Conservation (phyloP, 768 basidiomycete species). For the Lentinus brumalis region DNA sequence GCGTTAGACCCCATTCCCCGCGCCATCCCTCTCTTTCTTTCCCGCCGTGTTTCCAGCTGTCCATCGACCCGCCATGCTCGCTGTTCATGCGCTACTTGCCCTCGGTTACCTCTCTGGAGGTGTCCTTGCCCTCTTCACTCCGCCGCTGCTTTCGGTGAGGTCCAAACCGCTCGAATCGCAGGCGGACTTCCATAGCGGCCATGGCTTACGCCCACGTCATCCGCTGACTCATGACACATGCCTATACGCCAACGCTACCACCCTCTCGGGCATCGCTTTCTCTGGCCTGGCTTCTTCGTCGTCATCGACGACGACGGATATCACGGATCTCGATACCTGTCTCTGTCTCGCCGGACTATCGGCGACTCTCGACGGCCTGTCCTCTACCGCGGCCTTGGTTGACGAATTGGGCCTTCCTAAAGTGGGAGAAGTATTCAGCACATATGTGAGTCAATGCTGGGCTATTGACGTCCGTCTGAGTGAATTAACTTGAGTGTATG, state of each 20-base stretch:
- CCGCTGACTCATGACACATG: background rate
- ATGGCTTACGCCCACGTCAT: background rate
- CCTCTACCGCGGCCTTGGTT: background rate
- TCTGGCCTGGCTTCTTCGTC: background rate
- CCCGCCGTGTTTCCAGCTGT: too few relatives aligned
- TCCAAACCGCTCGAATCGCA: background rate
- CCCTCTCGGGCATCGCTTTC: background rate
- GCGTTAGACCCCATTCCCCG: too few relatives aligned
- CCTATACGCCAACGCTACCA: background rate
- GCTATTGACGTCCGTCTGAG: background rate
- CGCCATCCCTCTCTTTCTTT: too few relatives aligned
- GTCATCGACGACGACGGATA: background rate
- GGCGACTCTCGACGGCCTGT: background rate
- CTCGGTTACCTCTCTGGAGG: too few relatives aligned
- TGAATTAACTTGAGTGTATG: background rate
- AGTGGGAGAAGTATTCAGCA: background rate
- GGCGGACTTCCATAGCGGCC: background rate
- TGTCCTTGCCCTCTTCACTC: too few relatives aligned
- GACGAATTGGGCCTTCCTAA: background rate
- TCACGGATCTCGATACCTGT: background rate
- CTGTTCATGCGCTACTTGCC: too few relatives aligned
- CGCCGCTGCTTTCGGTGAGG: too few relatives aligned
- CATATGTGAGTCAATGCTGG: background rate
- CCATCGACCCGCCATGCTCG: too few relatives aligned
- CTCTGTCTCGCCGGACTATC: background rate